Base-by-base conservation (phyloP, 2,329 filamentous ascomycete genomes). In the Verticillium longisporum region DNA sequence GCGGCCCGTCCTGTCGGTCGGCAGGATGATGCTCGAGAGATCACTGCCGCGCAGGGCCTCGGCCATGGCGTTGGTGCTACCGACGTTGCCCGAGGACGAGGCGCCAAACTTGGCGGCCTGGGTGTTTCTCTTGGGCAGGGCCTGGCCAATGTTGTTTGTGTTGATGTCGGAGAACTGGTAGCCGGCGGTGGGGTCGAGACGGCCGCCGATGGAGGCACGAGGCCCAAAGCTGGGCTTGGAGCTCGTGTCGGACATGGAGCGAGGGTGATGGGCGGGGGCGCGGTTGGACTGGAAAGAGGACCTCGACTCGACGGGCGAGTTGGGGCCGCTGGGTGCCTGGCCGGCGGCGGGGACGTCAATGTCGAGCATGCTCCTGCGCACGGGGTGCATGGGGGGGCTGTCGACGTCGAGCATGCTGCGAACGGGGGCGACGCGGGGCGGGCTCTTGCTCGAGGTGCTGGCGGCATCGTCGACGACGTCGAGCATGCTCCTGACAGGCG, bases 401-500 rank as follows among this genome's bases (percentile, higher is more conserved):
- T 79, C 79, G 64, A 87, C 76, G 67, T 88, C 84, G 61, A 89
- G 79, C 84, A 90, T 87, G 73, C 86, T 90, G 65, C 87, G 81
- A 58, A 88, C 78, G 6, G 83, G 81, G n/a, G 78, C 78, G 64
- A 74, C 78, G 56, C 70, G 73, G 60, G 71, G 70, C 33, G 62
- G 62, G 54, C 68, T 59, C 60, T 66, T 64, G 56, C 63, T 66
- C 59, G 66, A 68, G 57, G 64, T 54, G 33, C 63, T 53, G n/a
- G 65, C 60, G 18, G 68, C 61, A 60, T 77, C 79, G 61, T 82
- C 78, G 69, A 80, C 78, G 68, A 86, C 78, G 69, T 87, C 84
- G 18, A 88, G 78, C 82, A 90, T 86, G 73, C 86, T 90, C 66
- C 88, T 82, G 60, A 89, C 83, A 10, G 88, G 87, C 31, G 89